Evolutionary conservation across 2,329 filamentous ascomycete species (phyloP), one percentile per base, ranked within the genome.

Genomic region (Calonectria ilicicola): DNA sequence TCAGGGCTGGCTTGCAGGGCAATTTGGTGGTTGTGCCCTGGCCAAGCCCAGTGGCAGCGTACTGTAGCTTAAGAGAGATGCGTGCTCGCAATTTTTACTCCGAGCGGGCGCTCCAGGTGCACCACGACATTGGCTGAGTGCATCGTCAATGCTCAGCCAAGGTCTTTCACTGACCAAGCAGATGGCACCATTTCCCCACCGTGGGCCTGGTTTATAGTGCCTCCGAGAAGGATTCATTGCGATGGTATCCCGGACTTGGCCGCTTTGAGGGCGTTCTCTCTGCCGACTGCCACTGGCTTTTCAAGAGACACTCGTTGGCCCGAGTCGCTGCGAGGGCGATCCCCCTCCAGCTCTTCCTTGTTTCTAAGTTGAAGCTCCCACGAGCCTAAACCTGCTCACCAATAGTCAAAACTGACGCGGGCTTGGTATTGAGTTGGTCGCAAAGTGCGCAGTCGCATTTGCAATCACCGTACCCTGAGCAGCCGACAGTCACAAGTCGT

Each of bases 101-200:
- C 40, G 65, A 71, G 74, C 73, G 73, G 77, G 65, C 70, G 71
- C 66, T 42, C 56, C 70, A 71, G 65, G 69, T 70, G 75, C 68
- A 73, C 51, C 65, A 38, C 68, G 72, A 63, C 69, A 70, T 73
- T 77, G 74, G 75, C 67, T 74, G 69, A 63, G 69, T 70, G 69
- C 32, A 62, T 74, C 72, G 67, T 75, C 67, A 77, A 77, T 75
- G 77, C 56, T 65, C 67, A 74, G 68, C 72, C 65, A 77, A 70
- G 72, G 70, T 74, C 67, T 73, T 44, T 70, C 70, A 76, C 68
- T 62, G 74, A 64, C 73, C 67, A 76, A 77, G 77, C 56, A 74
- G 66, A 80, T 79, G 78, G 78, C 78, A 79, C 78, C 78, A 79
- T 73, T 78, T 66, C 78, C 75, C 78, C 78, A 79, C 76, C 76